Percentiles rank a stretch among this genome's conserved stretches.
Evolutionary conservation across 202 grass and related monocot genomes (phyloP).

Genomic region (Sporobolus alterniflorus): DNA sequence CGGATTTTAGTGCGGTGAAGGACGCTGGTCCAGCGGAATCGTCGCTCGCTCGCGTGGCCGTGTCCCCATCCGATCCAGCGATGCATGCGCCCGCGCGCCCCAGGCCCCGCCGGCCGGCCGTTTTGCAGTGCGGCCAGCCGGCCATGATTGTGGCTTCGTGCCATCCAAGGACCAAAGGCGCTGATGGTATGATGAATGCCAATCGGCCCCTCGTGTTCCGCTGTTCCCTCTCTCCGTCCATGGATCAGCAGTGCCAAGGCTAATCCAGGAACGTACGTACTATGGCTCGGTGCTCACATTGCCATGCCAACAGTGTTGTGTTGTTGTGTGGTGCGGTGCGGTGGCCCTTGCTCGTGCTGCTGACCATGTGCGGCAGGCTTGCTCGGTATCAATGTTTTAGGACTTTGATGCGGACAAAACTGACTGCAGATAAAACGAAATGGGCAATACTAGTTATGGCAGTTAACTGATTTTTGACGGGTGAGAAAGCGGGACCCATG

Average conservation of each 20-base stretch:
- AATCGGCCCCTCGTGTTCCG: constrained; percentile 6
- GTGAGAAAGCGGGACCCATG: not conserved
- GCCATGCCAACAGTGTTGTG: not conserved
- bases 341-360: not conserved
- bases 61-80: constrained; percentile 22
- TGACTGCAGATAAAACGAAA: not conserved
- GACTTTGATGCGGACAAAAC: too few species aligned
- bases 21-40: not conserved
- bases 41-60: not conserved
- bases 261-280: too few species aligned
- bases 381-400: too few species aligned
- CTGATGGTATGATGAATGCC: constrained; percentile 20
- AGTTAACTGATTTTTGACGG: not conserved
- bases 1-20: not conserved
- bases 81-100: not conserved
- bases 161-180: not conserved
- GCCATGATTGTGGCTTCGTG: constrained; percentile 1
- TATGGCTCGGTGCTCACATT: not conserved
- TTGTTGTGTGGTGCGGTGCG: not conserved
- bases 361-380: too few species aligned
- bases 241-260: not conserved
- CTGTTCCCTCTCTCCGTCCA: not conserved
- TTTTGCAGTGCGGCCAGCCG: not conserved
- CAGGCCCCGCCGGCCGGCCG: not conserved
- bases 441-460: not conserved